Evolutionary conservation across 2,329 filamentous ascomycete species (phyloP), one percentile per base, ranked within the genome.

Genomic region (Beauveria varroae): DNA sequence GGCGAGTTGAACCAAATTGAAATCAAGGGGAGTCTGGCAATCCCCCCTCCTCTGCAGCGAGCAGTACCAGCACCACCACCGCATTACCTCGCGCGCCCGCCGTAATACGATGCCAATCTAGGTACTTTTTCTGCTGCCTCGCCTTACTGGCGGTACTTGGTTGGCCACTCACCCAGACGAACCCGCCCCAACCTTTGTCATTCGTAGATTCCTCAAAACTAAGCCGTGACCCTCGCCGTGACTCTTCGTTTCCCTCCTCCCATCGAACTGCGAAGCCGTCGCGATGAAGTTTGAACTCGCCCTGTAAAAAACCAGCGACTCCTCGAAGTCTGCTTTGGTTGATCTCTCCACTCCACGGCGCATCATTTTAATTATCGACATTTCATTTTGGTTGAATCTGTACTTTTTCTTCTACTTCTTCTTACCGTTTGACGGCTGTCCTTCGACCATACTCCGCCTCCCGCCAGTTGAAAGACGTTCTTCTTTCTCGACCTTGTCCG

Each of bases 281-380:
- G 77, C 76, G 72, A 83, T 84, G 80, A 74, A 73, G 72, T 81
- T 81, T 78, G 78, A 77, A 73, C 78, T 69, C 70, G 74, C 74
- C 75, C 75, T 82, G 72, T 83, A 78, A 77, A 65, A 68, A 71
- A 67, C 75, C 76, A 78, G 77, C 80, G 79, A 80, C 80, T 81
- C 74, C 74, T 71, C 68, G 77, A 77, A 81, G 80, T 83, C 80
- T 81, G 80, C 80, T 81, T 69, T 69, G 72, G 73, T 68, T 71
- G 64, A 69, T 69, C 70, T 72, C 69, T 72, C 74, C 71, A 71
- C 72, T 76, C 73, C 68, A 73, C 73, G 70, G 69, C 72, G 68
- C 71, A 67, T 20, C 22, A 40, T 46, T 44, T 30, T 47, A 9
- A 49, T 26, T 56, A 47, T 61, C 52, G 43, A 55, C 44, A 30